A percentile compares a stretch with the other conserved stretches of the same genome.
Conservation (phyloP, 371 early-diverging fungal species). For the Capniomyces stellatus region DNA sequence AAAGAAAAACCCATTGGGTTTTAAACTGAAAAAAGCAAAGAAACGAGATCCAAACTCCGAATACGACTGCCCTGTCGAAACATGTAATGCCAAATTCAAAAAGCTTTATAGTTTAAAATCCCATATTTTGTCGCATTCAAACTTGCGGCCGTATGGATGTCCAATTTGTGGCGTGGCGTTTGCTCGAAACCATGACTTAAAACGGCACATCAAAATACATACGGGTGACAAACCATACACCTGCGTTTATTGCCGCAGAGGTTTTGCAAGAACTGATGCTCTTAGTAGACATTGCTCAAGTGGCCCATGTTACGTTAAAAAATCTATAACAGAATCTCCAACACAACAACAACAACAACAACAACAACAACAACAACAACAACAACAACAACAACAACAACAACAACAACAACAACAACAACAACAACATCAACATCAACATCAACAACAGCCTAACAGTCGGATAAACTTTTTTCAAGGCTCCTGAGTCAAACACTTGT, state of each 20-base stretch:
- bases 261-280: constrained; percentile 27
- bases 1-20: neutral
- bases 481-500: no score
- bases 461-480: no score
- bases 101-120: constrained; percentile 61
- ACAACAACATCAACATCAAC: neutral
- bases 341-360: neutral
- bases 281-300: constrained; percentile 20
- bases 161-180: constrained; percentile 27
- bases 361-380: neutral
- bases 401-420: neutral
- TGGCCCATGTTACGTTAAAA: constrained; percentile 9
- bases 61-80: constrained; percentile 42
- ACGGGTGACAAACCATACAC: constrained; percentile 43
- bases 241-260: constrained; percentile 23
- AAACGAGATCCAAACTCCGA: constrained; percentile 2
- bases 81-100: constrained; percentile 55
- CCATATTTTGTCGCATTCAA: constrained; percentile 60
- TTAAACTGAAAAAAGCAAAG: neutral
- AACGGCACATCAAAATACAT: constrained; percentile 51
- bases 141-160: constrained; percentile 35
- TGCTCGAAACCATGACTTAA: constrained; percentile 41
- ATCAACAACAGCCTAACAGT: no score
- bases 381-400: neutral
- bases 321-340: neutral